Evolutionary conservation across 1,139 yeast species (phyloP).

Genomic region (Casaregolazyma lundiana): DNA sequence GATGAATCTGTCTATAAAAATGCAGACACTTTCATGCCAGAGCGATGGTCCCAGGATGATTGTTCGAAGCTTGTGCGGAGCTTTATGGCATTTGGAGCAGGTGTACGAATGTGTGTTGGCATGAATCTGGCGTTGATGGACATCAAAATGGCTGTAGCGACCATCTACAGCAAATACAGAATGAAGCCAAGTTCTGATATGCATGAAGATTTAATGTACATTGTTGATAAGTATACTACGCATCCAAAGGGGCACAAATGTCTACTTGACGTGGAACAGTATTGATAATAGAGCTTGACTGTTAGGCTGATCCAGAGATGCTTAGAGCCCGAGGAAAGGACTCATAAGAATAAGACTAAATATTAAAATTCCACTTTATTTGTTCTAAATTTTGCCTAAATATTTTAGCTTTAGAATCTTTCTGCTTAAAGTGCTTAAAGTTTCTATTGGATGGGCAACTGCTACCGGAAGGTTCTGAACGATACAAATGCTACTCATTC

Average conservation of each 20-base stretch:
- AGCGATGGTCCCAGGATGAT: constrained; percentile 53
- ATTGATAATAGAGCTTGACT: not conserved
- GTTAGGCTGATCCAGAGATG: no score
- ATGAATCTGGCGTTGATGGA: constrained; percentile 65
- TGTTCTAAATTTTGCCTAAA: no score
- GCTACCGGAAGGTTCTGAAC: no score
- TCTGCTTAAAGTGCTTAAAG: no score
- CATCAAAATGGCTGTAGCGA: constrained; percentile 55
- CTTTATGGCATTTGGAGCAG: constrained; percentile 69
- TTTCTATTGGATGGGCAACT: no score
- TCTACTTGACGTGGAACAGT: constrained; percentile 1
- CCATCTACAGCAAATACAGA: constrained; percentile 47
- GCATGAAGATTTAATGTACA: constrained; percentile 23
- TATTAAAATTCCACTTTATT: no score
- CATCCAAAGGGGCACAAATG: constrained; percentile 31
- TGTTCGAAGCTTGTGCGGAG: constrained; percentile 46
- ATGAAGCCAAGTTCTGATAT: constrained; percentile 31
- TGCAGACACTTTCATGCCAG: constrained; percentile 52
- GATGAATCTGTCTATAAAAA: constrained; percentile 46
- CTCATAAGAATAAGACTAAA: no score
- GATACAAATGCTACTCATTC: no score
- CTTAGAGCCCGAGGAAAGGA: no score
- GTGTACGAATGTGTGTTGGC: constrained; percentile 73
- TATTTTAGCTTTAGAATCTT: no score
- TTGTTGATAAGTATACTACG: constrained; percentile 38